These are phyloP conservation scores for Hibiscus tridactylites DNA, from an alignment of 345 rosid genomes.

Conservation along the genomic window DNA sequence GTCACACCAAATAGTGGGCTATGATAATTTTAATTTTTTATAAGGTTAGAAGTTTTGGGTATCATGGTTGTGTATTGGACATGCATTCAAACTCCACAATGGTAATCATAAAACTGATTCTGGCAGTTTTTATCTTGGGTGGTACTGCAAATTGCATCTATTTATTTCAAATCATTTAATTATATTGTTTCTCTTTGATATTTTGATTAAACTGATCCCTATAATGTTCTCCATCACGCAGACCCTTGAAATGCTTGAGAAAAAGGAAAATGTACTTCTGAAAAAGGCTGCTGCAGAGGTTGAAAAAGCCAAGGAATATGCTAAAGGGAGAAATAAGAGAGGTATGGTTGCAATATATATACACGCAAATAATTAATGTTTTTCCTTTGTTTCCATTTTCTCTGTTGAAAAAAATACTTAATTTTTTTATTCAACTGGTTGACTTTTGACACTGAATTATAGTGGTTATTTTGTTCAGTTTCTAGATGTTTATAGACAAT, in stretches of 20 bases:
- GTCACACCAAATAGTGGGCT: neutral
- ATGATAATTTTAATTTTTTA: neutral
- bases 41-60: neutral
- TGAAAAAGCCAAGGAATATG: constrained; percentile 56
- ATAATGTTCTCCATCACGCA: constrained; percentile 10
- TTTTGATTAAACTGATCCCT: neutral
- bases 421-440: neutral
- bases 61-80: neutral
- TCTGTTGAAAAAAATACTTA: neutral
- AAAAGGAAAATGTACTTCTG: constrained; percentile 66
- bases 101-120: neutral
- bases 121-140: neutral
- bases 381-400: neutral
- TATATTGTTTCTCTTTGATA: neutral
- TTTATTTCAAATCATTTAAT: neutral
- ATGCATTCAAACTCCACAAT: neutral
- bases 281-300: constrained; percentile 70
- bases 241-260: constrained; percentile 95
- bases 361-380: neutral
- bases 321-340: constrained; percentile 55
- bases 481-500: neutral
- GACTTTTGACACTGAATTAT: neutral
- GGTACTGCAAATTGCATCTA: neutral
- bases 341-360: constrained; percentile 27
- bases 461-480: neutral